These are phyloP conservation scores for Magnusiomyces ingens DNA, from an alignment of 1,139 yeast species.

Conservation along the genomic window DNA sequence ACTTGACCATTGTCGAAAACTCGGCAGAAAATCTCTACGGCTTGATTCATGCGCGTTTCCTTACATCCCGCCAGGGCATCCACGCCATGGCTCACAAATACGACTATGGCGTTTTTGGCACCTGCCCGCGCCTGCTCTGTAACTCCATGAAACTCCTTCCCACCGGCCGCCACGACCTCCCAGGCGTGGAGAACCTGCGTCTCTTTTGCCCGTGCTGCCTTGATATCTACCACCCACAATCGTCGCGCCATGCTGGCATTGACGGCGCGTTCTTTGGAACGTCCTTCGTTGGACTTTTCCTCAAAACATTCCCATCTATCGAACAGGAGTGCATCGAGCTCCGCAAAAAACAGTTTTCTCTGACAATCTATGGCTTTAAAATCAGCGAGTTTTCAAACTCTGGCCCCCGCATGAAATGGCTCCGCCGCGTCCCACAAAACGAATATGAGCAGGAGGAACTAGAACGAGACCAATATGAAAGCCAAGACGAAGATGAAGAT, in stretches of 20 bases:
- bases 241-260: constrained; percentile 51
- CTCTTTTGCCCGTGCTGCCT: constrained; percentile 92
- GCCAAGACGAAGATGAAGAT: not conserved
- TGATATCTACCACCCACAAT: constrained; percentile 81
- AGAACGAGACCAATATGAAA: not conserved
- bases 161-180: constrained; percentile 82
- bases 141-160: constrained; percentile 92
- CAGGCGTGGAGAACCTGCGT: constrained; percentile 87
- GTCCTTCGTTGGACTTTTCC: constrained; percentile 85
- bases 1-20: constrained; percentile 72
- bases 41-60: constrained; percentile 85
- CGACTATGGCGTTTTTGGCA: constrained; percentile 83
- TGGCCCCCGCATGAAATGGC: constrained; percentile 96
- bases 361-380: constrained; percentile 83
- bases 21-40: constrained; percentile 92
- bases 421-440: constrained; percentile 61
- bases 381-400: constrained; percentile 66
- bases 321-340: constrained; percentile 42
- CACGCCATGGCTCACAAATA: constrained; percentile 95
- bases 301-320: constrained; percentile 84
- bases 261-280: constrained; percentile 98
- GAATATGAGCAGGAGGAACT: constrained; percentile 10
- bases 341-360: constrained; percentile 52
- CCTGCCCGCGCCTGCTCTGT: constrained; percentile 86
- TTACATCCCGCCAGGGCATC: constrained; percentile 82